Conservation (phyloP, 257 asterid species). For the Ocimum tenuiflorum region DNA sequence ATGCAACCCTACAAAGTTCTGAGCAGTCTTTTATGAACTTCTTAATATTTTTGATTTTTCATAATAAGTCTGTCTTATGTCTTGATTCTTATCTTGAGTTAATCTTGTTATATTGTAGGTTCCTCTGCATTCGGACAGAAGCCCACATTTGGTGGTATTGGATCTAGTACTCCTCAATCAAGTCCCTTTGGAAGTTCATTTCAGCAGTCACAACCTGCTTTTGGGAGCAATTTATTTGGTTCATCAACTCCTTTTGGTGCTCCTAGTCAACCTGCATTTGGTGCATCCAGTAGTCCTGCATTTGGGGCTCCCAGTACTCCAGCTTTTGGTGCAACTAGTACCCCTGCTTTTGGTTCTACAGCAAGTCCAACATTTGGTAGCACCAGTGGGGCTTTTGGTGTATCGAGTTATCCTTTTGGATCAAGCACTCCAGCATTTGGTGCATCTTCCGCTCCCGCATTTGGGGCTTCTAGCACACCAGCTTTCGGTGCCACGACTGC, state of each 20-base stretch:
- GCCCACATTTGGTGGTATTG: constrained; percentile 88
- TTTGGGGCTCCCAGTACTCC: constrained; percentile 55
- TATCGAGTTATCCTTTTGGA: constrained; percentile 51
- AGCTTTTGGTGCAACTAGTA: constrained; percentile 50
- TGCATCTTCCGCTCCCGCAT: constrained; percentile 36
- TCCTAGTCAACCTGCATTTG: constrained; percentile 79
- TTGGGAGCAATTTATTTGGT: constrained; percentile 78
- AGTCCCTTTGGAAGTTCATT: constrained; percentile 85
- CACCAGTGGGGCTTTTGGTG: constrained; percentile 57
- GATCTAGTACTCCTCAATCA: constrained; percentile 61
- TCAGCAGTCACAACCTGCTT: constrained; percentile 94
- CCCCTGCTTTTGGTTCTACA: constrained; percentile 68
- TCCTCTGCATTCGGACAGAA: constrained; percentile 73
- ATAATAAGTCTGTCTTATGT: not conserved
- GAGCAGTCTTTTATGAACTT: not conserved
- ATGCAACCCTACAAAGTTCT: not conserved
- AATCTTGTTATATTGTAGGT: constrained; percentile 33
- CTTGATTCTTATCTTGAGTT: not conserved
- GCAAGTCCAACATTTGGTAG: constrained; percentile 48
- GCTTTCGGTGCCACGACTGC: constrained; percentile 45
- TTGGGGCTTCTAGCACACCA: constrained; percentile 40
- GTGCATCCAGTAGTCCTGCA: constrained; percentile 54
- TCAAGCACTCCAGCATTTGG: constrained; percentile 64
- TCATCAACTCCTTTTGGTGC: constrained; percentile 62
- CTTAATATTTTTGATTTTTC: not conserved